These are phyloP conservation scores for Ogataea polymorpha DNA, from an alignment of 805 yeast species.

Conservation along the genomic window DNA sequence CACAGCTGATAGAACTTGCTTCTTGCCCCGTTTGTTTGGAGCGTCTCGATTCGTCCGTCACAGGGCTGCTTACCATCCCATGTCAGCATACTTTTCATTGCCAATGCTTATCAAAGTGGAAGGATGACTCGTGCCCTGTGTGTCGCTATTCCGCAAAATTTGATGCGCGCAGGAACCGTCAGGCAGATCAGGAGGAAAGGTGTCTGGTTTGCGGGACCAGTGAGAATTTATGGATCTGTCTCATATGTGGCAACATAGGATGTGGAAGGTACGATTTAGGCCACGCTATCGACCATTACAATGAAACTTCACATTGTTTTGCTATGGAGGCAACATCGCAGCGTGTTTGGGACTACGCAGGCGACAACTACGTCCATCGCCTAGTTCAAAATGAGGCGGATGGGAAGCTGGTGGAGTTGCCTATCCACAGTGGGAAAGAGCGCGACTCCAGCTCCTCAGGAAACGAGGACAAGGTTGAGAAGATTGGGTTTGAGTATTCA, in stretches of 20 bases:
- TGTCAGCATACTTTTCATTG: constrained; percentile 95
- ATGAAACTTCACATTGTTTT: constrained; percentile 77
- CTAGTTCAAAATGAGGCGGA: constrained; percentile 80
- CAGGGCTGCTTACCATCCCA: constrained; percentile 83
- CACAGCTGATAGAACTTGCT: constrained; percentile 57
- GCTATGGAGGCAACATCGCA: constrained; percentile 85
- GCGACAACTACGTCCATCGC: constrained; percentile 86
- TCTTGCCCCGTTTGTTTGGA: constrained; percentile 93
- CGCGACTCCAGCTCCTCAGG: constrained; percentile 10
- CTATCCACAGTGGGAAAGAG: constrained; percentile 31
- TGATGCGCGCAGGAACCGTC: constrained; percentile 17
- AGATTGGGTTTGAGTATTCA: constrained; percentile 73
- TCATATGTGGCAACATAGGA: constrained; percentile 88
- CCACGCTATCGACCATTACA: constrained; percentile 82
- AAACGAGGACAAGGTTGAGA: constrained; percentile 46
- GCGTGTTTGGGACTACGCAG: constrained; percentile 93
- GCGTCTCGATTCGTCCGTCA: constrained; percentile 73
- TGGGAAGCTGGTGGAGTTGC: constrained; percentile 84
- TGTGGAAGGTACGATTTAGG: constrained; percentile 85
- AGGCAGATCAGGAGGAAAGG: constrained; percentile 32
- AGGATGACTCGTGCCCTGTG: constrained; percentile 86
- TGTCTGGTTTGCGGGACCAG: constrained; percentile 59
- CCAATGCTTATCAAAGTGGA: constrained; percentile 83
- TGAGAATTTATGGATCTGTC: constrained; percentile 80
- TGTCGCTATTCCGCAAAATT: constrained; percentile 67